phyloP scores from a whole-genome alignment of 352 stramenopile genomes.

The Phytophthora pisi region DNA sequence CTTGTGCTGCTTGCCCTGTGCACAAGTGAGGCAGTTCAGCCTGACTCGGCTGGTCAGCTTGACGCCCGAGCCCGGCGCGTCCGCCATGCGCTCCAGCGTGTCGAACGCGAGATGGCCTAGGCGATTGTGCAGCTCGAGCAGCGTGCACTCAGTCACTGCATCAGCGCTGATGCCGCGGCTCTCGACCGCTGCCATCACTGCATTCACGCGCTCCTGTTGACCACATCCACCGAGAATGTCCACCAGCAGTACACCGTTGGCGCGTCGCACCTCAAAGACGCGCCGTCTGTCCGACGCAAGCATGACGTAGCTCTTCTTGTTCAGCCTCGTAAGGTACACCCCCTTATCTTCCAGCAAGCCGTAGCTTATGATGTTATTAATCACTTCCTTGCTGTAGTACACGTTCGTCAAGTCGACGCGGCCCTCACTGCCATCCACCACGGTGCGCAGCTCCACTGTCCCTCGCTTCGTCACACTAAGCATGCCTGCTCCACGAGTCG shows the following conservation, averaged over 20 bases:
- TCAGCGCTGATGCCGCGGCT: neutral
- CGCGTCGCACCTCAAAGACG: neutral
- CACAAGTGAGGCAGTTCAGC: conserved; percentile 12
- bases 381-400: neutral
- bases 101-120: conserved; percentile 6
- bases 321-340: neutral
- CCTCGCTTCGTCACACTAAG: neutral
- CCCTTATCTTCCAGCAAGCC: neutral
- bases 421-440: neutral
- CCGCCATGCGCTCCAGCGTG: conserved; percentile 8
- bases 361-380: conserved; percentile 1
- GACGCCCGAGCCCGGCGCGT: neutral
- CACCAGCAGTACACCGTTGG: conserved; percentile 1
- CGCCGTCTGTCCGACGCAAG: neutral
- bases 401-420: neutral
- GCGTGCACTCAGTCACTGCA: neutral
- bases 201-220: neutral
- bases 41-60: neutral
- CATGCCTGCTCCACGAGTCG: neutral
- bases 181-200: neutral
- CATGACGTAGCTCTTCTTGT: neutral
- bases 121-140: conserved; percentile 8
- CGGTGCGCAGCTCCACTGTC: neutral
- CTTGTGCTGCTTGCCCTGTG: conserved; percentile 8
- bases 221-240: neutral